These are phyloP conservation scores for Boletus sensibilis DNA, from an alignment of 768 basidiomycete genomes.

Conservation along the genomic window DNA sequence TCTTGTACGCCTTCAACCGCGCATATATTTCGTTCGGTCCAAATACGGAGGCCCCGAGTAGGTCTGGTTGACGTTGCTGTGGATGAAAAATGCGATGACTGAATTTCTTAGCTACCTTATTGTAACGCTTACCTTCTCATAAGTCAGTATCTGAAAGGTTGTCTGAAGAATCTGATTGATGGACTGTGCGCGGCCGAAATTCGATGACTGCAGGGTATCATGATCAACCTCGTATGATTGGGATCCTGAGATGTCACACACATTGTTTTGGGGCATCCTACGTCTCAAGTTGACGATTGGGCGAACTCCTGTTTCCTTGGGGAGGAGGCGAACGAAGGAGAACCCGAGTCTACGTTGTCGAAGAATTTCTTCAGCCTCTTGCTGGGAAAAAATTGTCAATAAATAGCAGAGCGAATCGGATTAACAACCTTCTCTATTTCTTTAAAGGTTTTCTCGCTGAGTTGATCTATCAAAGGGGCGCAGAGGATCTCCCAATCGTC, in stretches of 20 bases:
- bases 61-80: conserved; percentile 59
- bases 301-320: conserved; percentile 92
- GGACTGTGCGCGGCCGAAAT: conserved; percentile 45
- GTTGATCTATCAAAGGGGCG: conserved; percentile 72
- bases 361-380: conserved; percentile 62
- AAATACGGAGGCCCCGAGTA: conserved; percentile 81
- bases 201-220: conserved; percentile 29
- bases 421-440: conserved; percentile 59
- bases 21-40: conserved; percentile 79
- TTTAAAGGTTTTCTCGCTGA: conserved; percentile 68
- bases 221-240: neutral
- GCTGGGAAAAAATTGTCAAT: conserved; percentile 37
- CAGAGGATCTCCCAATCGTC: conserved; percentile 91
- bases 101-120: neutral
- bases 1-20: conserved; percentile 71
- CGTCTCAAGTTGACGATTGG: conserved; percentile 90
- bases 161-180: conserved; percentile 87
- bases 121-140: conserved; percentile 64
- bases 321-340: conserved; percentile 84
- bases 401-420: neutral
- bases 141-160: conserved; percentile 83
- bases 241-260: conserved; percentile 21
- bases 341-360: conserved; percentile 75
- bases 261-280: conserved; percentile 40
- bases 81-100: neutral